Conservation (phyloP, 139 green algal genomes). For the Volvox reticuliferus region DNA sequence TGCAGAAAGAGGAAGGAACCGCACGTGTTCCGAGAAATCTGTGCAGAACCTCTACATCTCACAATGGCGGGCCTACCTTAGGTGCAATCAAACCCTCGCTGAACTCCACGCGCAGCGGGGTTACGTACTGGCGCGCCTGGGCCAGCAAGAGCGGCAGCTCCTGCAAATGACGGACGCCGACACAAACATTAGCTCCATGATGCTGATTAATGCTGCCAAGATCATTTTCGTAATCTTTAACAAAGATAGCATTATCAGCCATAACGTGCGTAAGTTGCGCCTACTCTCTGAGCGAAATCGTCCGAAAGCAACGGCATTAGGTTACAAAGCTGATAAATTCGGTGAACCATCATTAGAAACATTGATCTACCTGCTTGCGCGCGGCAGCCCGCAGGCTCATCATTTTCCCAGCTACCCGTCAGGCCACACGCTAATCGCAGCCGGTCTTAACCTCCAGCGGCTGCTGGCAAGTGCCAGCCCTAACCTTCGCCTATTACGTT, state of each 20-base stretch:
- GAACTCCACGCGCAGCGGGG: slow-evolving; percentile 46
- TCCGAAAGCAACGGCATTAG: too few species aligned
- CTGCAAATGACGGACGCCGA: slow-evolving; percentile 29
- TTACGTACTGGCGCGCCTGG: slow-evolving; percentile 48
- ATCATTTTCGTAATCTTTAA: neutral
- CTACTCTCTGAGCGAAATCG: too few species aligned
- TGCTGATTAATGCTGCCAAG: neutral
- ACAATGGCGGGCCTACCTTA: slow-evolving; percentile 23
- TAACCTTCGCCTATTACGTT: neutral
- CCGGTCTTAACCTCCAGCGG: neutral
- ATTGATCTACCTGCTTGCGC: slow-evolving; percentile 47
- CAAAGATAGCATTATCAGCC: neutral
- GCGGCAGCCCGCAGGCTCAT: slow-evolving; percentile 43
- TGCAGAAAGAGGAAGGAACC: neutral
- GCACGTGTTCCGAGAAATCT: slow-evolving; percentile 19
- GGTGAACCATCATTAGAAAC: neutral
- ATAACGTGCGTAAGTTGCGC: too few species aligned
- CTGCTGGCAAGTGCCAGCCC: slow-evolving; percentile 22
- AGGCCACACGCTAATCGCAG: neutral
- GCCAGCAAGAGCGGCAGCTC: slow-evolving; percentile 44
- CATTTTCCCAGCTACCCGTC: slow-evolving; percentile 4
- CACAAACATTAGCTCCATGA: slow-evolving; percentile 10
- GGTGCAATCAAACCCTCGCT: slow-evolving; percentile 50
- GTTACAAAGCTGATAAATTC: too few species aligned
- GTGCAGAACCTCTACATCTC: neutral